Evolutionary conservation across 2,329 filamentous ascomycete genomes (phyloP), one percentile per base, ranked within the genome.

Genomic region (Onygenales sp.): DNA sequence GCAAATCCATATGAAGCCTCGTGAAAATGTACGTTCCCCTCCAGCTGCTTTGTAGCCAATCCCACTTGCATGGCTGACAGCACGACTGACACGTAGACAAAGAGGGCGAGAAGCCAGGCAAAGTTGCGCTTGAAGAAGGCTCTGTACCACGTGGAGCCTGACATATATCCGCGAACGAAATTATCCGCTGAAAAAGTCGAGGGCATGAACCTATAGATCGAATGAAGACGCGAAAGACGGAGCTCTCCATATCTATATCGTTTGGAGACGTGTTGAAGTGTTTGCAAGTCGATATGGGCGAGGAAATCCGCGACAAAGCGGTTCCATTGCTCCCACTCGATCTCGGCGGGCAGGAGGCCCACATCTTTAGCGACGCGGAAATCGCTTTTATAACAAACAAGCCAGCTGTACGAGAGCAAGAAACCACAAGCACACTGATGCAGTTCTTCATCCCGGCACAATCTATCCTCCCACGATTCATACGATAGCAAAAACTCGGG

Each of bases 41-140:
- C 32, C 31, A 57, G 42, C 6, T 42, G 45, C 8, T 39, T 49
- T 3, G 56, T 51, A n/a, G 47, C 55, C 40, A 52, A 37, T 4
- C 52, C 56, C 1, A 77, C 73, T 61, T 79, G 76, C 72, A 79
- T 75, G 0, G 76, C 76, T 2, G 72, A 72, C 34, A 80, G 63
- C 14, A 77, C 65, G 13, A 79, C 58, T 40, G 68, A 70, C 17
- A 77, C 58, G 56, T 74, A 78, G 2, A 70, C 70, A 3, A 71
- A 68, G 1, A 68, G 59, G 7, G 67, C 62, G 1, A 71, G 63
- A 1, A 78, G 56, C 67, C 62, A 70, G 14, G 64, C 63, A 21
- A 77, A 69, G 55, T 77, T 74, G 36, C 73, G 63, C 10, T 63
- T 62, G 43, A 77, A 71, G 54, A 77, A 74, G 17, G 62, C 60